A percentile compares a stretch with the other conserved stretches of the same genome.
Conservation (phyloP, 2,329 filamentous ascomycete genomes). For the Didymella exigua region DNA sequence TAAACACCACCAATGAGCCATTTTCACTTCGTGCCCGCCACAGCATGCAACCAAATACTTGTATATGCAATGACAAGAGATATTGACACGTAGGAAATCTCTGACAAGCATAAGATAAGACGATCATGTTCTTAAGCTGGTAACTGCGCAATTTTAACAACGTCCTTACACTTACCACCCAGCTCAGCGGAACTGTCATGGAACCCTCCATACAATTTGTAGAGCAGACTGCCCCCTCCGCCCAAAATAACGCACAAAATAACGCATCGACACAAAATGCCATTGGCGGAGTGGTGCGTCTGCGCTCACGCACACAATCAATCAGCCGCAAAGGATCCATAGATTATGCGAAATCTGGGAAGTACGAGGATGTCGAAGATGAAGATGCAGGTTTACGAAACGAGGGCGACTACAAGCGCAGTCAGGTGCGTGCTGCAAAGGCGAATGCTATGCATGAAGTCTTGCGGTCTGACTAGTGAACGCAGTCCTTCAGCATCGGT, state of each 20-base stretch:
- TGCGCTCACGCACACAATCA: constrained; percentile 9
- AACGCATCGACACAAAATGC: constrained; percentile 1
- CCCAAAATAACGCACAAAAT: constrained; percentile 5
- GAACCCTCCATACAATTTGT: constrained; percentile 11
- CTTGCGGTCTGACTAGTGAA: constrained; percentile 16
- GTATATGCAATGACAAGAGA: neutral
- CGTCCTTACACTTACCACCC: constrained; percentile 1
- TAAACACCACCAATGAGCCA: constrained; percentile 9
- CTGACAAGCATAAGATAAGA: constrained; percentile 1
- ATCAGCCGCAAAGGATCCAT: constrained; percentile 3
- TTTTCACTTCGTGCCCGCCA: constrained; percentile 1
- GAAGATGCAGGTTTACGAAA: constrained; percentile 43
- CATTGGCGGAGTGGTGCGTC: constrained; percentile 12
- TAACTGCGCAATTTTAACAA: constrained; percentile 7
- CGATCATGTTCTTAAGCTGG: constrained; percentile 1
- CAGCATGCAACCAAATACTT: neutral
- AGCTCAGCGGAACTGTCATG: constrained; percentile 8
- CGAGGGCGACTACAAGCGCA: constrained; percentile 39
- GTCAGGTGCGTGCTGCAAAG: constrained; percentile 27
- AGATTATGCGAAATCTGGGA: neutral
- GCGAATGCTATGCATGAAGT: neutral
- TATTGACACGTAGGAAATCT: neutral
- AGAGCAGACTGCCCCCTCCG: neutral
- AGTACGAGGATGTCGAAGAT: constrained; percentile 32
- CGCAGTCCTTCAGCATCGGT: constrained; percentile 34